Conservation (phyloP, 2,329 filamentous ascomycete species). For the Trichothecium roseum region DNA sequence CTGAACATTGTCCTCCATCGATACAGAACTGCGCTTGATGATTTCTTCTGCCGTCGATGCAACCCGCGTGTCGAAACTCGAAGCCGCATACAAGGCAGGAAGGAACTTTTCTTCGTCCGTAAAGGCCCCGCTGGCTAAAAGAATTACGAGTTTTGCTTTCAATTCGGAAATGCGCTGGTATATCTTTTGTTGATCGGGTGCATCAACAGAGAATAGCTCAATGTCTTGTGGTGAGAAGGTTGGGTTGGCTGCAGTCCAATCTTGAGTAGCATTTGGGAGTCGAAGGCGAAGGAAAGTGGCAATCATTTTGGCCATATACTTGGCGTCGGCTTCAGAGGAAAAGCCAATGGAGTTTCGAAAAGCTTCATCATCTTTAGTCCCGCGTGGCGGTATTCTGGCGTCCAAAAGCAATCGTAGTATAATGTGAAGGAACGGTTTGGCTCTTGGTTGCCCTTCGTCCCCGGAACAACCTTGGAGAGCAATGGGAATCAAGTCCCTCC, state of each 20-base stretch:
- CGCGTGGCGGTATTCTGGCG: slow-evolving; percentile 62
- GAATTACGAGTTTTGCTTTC: slow-evolving; percentile 50
- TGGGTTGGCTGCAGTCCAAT: slow-evolving; percentile 21
- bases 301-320: slow-evolving; percentile 65
- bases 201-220: slow-evolving; percentile 18
- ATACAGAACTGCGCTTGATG: slow-evolving; percentile 66
- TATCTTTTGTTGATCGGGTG: slow-evolving; percentile 53
- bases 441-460: slow-evolving; percentile 18
- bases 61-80: slow-evolving; percentile 71
- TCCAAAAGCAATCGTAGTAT: slow-evolving; percentile 66
- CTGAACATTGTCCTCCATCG: slow-evolving; percentile 58
- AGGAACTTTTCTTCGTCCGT: slow-evolving; percentile 73
- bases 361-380: slow-evolving; percentile 64
- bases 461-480: slow-evolving; percentile 20
- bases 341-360: slow-evolving; percentile 60
- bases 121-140: slow-evolving; percentile 81
- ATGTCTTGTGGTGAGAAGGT: slow-evolving; percentile 19
- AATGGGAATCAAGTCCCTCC: slow-evolving; percentile 60
- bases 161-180: slow-evolving; percentile 27
- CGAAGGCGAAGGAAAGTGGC: slow-evolving; percentile 55
- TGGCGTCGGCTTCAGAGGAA: slow-evolving; percentile 54
- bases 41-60: slow-evolving; percentile 82
- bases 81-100: slow-evolving; percentile 72
- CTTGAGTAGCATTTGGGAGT: slow-evolving; percentile 17
- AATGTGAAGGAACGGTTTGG: slow-evolving; percentile 66